Evolutionary conservation across 148 eudicot species (phyloP).

Genomic region (Vaccinium myrtillus): DNA sequence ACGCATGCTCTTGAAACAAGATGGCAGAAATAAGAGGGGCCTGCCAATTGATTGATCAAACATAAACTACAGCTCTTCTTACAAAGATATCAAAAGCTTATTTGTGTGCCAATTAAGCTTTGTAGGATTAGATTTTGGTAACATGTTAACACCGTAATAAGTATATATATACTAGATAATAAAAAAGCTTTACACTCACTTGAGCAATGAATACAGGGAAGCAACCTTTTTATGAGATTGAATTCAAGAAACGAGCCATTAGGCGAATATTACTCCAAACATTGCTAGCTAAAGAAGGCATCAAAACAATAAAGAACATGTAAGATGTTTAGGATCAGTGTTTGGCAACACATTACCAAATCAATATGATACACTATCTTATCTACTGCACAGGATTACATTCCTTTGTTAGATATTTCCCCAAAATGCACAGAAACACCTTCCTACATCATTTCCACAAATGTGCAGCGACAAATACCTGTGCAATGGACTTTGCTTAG

Average conservation of each 20-base stretch:
- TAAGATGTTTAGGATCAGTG: background rate
- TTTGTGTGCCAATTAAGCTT: too few relatives aligned
- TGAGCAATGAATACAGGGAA: background rate
- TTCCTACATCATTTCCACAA: background rate
- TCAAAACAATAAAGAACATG: background rate
- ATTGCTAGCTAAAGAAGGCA: background rate
- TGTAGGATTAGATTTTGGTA: background rate
- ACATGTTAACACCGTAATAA: background rate
- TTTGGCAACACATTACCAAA: background rate
- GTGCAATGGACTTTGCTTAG: background rate
- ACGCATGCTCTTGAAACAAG: too few relatives aligned
- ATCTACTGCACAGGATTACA: background rate
- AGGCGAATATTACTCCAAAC: background rate
- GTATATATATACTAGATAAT: background rate
- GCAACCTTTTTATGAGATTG: background rate
- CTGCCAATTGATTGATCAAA: too few relatives aligned
- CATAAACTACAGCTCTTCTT: too few relatives aligned
- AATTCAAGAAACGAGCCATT: background rate
- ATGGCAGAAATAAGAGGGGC: too few relatives aligned
- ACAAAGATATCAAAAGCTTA: too few relatives aligned
- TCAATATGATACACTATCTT: background rate
- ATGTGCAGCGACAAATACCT: too few relatives aligned
- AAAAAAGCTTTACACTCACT: background rate
- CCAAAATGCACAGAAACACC: background rate
- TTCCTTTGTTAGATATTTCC: background rate